Conservation (phyloP, 257 asterid species). For the Plectranthus barbatus region DNA sequence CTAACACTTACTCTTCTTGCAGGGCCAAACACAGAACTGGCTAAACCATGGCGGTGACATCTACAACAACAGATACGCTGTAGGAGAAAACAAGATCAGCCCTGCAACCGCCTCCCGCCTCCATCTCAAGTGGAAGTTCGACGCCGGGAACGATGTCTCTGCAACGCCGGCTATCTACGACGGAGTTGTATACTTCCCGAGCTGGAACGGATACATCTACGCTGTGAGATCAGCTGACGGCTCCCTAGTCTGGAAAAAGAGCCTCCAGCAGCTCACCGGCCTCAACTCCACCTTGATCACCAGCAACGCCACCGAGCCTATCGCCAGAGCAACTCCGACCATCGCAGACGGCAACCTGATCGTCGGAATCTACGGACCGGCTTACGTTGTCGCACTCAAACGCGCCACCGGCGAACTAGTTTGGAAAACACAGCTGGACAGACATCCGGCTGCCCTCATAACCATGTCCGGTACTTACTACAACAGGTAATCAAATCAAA, state of each 20-base stretch:
- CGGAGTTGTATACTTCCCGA: constrained; percentile 35
- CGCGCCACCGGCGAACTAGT: constrained; percentile 33
- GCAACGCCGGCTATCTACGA: constrained; percentile 36
- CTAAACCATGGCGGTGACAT: constrained; percentile 48
- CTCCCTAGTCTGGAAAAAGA: constrained; percentile 33
- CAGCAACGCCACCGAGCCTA: constrained; percentile 7
- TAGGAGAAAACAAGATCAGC: constrained; percentile 29
- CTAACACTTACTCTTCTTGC: neutral
- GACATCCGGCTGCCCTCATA: constrained; percentile 31
- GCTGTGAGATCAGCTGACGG: constrained; percentile 42
- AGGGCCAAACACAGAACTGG: too few relatives aligned
- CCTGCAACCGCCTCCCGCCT: constrained; percentile 26
- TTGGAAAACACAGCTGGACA: constrained; percentile 42
- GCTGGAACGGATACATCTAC: constrained; percentile 42
- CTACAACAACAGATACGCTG: constrained; percentile 34
- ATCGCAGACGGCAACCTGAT: constrained; percentile 34
- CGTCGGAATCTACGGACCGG: constrained; percentile 37
- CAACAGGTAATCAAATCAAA: constrained; percentile 16
- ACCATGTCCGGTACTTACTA: constrained; percentile 63
- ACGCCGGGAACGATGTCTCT: constrained; percentile 25
- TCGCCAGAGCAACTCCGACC: constrained; percentile 43
- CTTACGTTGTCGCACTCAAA: constrained; percentile 32
- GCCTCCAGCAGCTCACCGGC: constrained; percentile 25
- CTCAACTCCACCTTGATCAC: constrained; percentile 18
- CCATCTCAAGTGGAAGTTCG: constrained; percentile 38